Conservation (phyloP, 192 early-diverging fungal genomes). For the Fimicolochytrium jonesii region DNA sequence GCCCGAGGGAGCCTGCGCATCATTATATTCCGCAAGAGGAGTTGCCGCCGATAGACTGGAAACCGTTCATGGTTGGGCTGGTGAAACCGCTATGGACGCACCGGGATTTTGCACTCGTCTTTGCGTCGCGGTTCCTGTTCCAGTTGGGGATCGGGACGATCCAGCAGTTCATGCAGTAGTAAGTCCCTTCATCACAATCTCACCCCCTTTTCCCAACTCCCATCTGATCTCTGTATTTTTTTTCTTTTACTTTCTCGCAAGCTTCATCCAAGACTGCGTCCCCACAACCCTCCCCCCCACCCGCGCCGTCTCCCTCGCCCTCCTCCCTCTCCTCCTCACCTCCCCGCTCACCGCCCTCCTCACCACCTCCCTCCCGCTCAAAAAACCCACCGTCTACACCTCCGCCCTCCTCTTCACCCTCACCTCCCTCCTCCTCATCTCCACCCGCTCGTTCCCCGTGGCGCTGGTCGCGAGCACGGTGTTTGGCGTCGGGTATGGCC, state of each 20-base stretch:
- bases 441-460: slow-evolving; percentile 11
- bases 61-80: slow-evolving; percentile 19
- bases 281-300: slow-evolving; percentile 14
- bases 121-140: slow-evolving; percentile 40
- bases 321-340: slow-evolving; percentile 36
- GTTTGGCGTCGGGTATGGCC: slow-evolving; percentile 34
- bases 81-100: slow-evolving; percentile 31
- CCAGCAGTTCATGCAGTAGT: slow-evolving; percentile 48
- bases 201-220: neutral
- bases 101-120: slow-evolving; percentile 42
- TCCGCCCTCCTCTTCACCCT: slow-evolving; percentile 17
- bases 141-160: slow-evolving; percentile 47
- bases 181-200: neutral
- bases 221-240: neutral
- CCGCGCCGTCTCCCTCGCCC: slow-evolving; percentile 40
- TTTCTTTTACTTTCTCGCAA: neutral
- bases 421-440: slow-evolving; percentile 18
- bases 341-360: slow-evolving; percentile 36
- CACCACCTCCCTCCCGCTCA: slow-evolving; percentile 19
- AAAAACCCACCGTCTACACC: slow-evolving; percentile 26
- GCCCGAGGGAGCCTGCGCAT: slow-evolving; percentile 8
- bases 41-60: slow-evolving; percentile 28
- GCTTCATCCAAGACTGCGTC: slow-evolving; percentile 46
- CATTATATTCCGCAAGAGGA: neutral
- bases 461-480: slow-evolving; percentile 17